Evolutionary conservation across 129 eudicot genomes (phyloP), one percentile per base, ranked within the genome.

Genomic region (Chrysanthemum lavandulifolium): DNA sequence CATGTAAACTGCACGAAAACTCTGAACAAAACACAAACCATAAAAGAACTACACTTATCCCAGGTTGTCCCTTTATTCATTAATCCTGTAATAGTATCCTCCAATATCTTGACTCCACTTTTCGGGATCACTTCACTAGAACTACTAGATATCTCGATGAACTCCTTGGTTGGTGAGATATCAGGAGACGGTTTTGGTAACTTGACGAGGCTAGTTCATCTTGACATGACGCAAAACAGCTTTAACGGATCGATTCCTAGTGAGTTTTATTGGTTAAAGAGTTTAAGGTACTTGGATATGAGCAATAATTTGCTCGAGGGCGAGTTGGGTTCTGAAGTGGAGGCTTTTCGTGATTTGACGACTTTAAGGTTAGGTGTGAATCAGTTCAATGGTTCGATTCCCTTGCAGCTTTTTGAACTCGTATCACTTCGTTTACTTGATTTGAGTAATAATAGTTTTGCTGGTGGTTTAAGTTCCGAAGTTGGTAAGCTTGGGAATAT

Each of bases 161-260:
- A 85, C 29, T 48, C 56, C 5, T 59, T 87, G 54, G 76, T 56
- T 5, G 87, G 89, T 0, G 74, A 71, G 67, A 82, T 84, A 13
- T 58, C 80, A 0, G 74, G 76, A 21, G 43, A 66, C 1, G 89
- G 89, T 67, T 75, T 87, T 52, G 80, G 80, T 40, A 84, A 84
- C 59, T 80, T 87, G 15, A 82, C 80, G 14, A 76, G 76, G n/a
- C 80, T 87, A 5, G 76, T 77, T 58, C 74, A 79, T 50, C 89
- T 87, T 50, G 94, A 87, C 71, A 71, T 84, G 85, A 61, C n/a
- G 57, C 63, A 60, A 6, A 87, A 87, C 68, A 68, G 51, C 59
- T 82, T 87, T 43, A 68, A 59, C 65, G 86, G 89, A 45, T 61
- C 77, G 0, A 84, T 87, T 48, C 87, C 93, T 3, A 18, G 13